Percentiles rank a stretch among this genome's conserved stretches.
These are phyloP conservation scores for Neckera pumila DNA, from an alignment of 225 moss, liverwort and hornwort genomes.

Conservation along the genomic window DNA sequence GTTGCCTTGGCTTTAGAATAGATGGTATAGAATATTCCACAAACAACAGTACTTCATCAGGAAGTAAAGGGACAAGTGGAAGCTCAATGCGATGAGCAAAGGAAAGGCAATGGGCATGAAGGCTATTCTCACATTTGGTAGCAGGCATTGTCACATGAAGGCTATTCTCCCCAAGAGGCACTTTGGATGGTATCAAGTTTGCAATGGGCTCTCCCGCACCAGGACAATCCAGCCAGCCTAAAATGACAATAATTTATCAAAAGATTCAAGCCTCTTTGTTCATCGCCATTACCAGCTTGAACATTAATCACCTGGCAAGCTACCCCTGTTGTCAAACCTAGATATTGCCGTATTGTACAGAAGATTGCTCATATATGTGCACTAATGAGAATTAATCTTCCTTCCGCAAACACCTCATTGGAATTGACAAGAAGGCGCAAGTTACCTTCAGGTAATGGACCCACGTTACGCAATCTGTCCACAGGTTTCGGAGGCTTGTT, in stretches of 20 bases:
- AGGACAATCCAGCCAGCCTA: conserved; percentile 98
- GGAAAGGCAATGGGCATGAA: too few relatives aligned
- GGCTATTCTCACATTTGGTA: too few relatives aligned
- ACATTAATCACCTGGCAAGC: background rate
- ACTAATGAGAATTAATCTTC: background rate
- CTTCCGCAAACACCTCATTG: background rate
- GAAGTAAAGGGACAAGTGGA: too few relatives aligned
- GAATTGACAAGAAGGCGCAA: background rate
- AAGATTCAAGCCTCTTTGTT: background rate
- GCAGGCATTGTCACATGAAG: too few relatives aligned
- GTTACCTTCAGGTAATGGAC: conserved; percentile 57
- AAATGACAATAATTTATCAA: background rate
- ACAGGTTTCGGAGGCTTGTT: conserved; percentile 16
- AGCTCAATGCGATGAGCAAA: too few relatives aligned
- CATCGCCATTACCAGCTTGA: background rate
- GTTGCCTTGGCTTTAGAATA: too few relatives aligned
- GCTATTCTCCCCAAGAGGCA: conserved; percentile 79
- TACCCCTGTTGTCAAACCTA: background rate
- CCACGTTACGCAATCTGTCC: conserved; percentile 40
- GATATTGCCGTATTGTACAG: background rate
- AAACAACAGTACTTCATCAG: too few relatives aligned
- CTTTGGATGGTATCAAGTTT: conserved; percentile 79
- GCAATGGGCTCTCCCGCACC: conserved; percentile 71
- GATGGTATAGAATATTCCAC: too few relatives aligned
- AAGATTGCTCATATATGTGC: background rate